Evolutionary conservation across 2,329 filamentous ascomycete genomes (phyloP).

Genomic region (Lasiodiplodia sp.): DNA sequence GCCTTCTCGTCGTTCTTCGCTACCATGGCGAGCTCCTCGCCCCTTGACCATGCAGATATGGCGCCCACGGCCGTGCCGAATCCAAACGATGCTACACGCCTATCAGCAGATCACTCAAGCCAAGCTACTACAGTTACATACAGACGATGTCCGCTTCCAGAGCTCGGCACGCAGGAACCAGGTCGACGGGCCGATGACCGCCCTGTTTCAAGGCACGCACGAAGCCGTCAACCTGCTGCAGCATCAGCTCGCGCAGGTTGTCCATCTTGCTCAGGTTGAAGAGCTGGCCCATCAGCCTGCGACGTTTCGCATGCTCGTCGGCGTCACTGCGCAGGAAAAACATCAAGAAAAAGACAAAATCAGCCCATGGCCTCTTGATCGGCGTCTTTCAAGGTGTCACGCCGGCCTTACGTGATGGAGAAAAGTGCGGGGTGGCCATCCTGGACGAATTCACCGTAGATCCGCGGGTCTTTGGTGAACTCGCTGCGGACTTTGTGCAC

Average conservation of each 20-base stretch:
- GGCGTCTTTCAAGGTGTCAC: not conserved
- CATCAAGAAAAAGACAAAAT: not conserved
- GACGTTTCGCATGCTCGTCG: slow-evolving; percentile 15
- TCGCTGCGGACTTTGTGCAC: slow-evolving; percentile 18
- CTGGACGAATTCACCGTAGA: slow-evolving; percentile 15
- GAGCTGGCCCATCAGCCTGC: slow-evolving; percentile 19
- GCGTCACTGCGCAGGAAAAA: not conserved
- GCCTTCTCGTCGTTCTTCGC: slow-evolving; percentile 17
- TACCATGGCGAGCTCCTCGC: slow-evolving; percentile 7
- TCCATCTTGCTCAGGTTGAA: slow-evolving; percentile 21
- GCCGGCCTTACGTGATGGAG: slow-evolving; percentile 13
- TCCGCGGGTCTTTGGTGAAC: slow-evolving; percentile 5
- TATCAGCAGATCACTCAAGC: not conserved
- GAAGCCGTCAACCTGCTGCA: not conserved
- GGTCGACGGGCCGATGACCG: not conserved
- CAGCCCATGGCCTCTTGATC: not conserved
- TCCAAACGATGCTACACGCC: not conserved
- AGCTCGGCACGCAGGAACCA: slow-evolving; percentile 3
- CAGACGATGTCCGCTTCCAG: slow-evolving; percentile 17
- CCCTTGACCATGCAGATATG: not conserved
- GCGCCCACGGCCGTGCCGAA: slow-evolving; percentile 7
- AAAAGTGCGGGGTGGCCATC: slow-evolving; percentile 11
- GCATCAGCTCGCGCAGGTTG: slow-evolving; percentile 1
- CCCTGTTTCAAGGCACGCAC: not conserved
- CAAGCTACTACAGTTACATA: not conserved